Base-by-base conservation (phyloP, 2,329 filamentous ascomycete species). In the Pseudogymnoascus sp. region DNA sequence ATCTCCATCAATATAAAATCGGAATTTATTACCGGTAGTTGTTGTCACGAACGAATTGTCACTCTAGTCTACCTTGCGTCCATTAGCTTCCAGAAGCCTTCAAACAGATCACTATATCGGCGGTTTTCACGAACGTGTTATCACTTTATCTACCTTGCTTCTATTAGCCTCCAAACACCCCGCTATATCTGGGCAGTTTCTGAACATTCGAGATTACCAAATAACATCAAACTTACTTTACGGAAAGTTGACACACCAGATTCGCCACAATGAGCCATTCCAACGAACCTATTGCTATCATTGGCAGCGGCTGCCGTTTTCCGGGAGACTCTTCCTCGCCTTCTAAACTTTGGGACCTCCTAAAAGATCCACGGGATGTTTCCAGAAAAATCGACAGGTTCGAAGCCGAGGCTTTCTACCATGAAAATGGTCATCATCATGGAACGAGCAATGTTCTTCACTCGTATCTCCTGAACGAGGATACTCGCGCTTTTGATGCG, bases 401-500 rank as follows among this genome's bases (percentile, higher is more conserved):
- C 46, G 31, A 63, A 16, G 31, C 21, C 3, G 21, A 46, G 4
- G 50, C 46, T 31, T 64, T 63, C 61, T 64, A 64, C 50, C 63
- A 64, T 44, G 44, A 21, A 28, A 40, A 64, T 50, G 34, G 50
- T 23, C 14, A n/a, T 44, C 61, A 64, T 36, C 63, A 64, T 60
- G 63, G 61, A 31, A 60, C 31, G 36, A 64, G 42, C 46, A 63
- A 63, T 60, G 61, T 63, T 36, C 60, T 18, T 11, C 14, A 62
- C 28, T 36, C 60, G 2, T 62, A 65, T 46, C 42, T 64, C 5
- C 44, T 65, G 16, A 18, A 64, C 11, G 50, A 64, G 56, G 64
- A 63, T 59, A 16, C 53, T 2, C 42, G 42, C 18, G 11, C 61
- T 28, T 71, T 71, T 60, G 69, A 71, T 62, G 60, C 69, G 7